These are phyloP conservation scores for Tricholoma sp. DNA, from an alignment of 768 basidiomycete species.

Conservation along the genomic window DNA sequence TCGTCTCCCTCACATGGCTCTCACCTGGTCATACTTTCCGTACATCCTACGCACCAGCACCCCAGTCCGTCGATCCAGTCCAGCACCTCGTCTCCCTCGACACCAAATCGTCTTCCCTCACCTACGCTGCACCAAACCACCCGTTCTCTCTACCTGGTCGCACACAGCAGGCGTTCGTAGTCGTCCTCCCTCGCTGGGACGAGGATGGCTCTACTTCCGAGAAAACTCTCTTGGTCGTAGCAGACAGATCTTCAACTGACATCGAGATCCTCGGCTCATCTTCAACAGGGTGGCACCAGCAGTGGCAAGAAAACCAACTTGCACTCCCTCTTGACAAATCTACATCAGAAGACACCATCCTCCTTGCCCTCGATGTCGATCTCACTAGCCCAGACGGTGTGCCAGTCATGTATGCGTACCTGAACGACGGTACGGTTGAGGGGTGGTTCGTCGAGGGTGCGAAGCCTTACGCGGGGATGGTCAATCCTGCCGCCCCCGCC, in stretches of 20 bases:
- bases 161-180: slow-evolving; percentile 28
- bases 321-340: slow-evolving; percentile 65
- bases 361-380: slow-evolving; percentile 62
- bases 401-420: slow-evolving; percentile 70
- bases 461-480: slow-evolving; percentile 56
- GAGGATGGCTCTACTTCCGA: slow-evolving; percentile 24
- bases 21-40: slow-evolving; percentile 64
- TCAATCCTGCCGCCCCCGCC: slow-evolving; percentile 16
- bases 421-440: slow-evolving; percentile 73
- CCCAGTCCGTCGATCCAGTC: slow-evolving; percentile 24
- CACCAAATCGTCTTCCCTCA: slow-evolving; percentile 32
- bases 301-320: slow-evolving; percentile 47
- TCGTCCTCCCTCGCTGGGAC: slow-evolving; percentile 44
- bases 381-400: slow-evolving; percentile 40
- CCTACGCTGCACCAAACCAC: slow-evolving; percentile 33
- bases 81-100: slow-evolving; percentile 45
- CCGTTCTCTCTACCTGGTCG: slow-evolving; percentile 38
- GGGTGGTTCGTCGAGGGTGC: slow-evolving; percentile 68
- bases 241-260: slow-evolving; percentile 42
- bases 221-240: slow-evolving; percentile 39
- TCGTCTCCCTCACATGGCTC: slow-evolving; percentile 62
- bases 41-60: slow-evolving; percentile 48
- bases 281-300: slow-evolving; percentile 42
- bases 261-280: slow-evolving; percentile 40
- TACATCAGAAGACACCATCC: slow-evolving; percentile 57